These are phyloP conservation scores for Kluyveromyces dobzhanskii DNA, from an alignment of 805 yeast species.

Conservation along the genomic window DNA sequence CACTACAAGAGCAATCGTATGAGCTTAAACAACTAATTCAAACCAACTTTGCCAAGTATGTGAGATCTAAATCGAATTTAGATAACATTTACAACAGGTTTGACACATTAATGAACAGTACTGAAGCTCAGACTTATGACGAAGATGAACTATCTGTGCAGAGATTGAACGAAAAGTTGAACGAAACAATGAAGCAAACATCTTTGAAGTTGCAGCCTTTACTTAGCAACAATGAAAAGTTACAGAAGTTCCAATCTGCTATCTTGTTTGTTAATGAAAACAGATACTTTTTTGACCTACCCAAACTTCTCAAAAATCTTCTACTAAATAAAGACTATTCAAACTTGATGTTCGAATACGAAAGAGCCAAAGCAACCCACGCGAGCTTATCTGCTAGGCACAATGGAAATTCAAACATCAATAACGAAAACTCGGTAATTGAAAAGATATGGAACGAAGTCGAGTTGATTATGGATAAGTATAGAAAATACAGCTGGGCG, in stretches of 20 bases:
- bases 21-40: constrained; percentile 45
- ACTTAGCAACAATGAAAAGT: constrained; percentile 40
- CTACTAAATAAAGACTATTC: constrained; percentile 48
- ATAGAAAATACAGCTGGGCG: constrained; percentile 48
- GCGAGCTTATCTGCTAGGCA: constrained; percentile 10
- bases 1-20: constrained; percentile 41
- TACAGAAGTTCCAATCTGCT: constrained; percentile 41
- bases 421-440: constrained; percentile 32
- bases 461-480: constrained; percentile 43
- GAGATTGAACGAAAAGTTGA: constrained; percentile 33
- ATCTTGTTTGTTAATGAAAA: constrained; percentile 44
- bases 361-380: constrained; percentile 35
- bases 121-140: constrained; percentile 17
- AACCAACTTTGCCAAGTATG: constrained; percentile 54
- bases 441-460: constrained; percentile 50
- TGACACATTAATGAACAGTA: constrained; percentile 16
- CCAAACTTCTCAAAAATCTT: constrained; percentile 37
- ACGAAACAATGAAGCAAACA: constrained; percentile 44
- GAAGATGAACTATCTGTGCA: constrained; percentile 31
- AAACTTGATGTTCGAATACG: constrained; percentile 48
- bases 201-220: constrained; percentile 53
- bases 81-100: constrained; percentile 54
- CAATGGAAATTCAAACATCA: constrained; percentile 10
- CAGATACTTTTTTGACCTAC: constrained; percentile 48
- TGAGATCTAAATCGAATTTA: constrained; percentile 53